Conservation (phyloP, 2,329 filamentous ascomycete species). For the Nectriaceae sp. region DNA sequence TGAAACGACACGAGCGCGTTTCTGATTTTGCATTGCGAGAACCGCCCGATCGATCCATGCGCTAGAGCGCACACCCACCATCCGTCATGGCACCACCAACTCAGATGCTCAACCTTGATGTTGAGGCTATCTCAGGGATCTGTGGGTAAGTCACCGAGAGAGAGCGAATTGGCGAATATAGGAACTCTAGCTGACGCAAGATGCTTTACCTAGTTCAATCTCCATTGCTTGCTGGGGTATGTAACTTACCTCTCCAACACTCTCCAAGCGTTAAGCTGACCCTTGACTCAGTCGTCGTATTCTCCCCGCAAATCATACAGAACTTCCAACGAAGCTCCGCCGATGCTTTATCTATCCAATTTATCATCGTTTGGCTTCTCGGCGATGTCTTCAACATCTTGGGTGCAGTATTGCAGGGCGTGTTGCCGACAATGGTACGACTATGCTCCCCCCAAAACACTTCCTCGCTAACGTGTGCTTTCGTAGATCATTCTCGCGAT, state of each 20-base stretch:
- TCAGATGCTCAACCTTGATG: constrained; percentile 69
- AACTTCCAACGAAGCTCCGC: constrained; percentile 86
- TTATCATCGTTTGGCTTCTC: constrained; percentile 88
- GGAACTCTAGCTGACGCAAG: too few species aligned
- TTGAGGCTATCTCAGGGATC: constrained; percentile 90
- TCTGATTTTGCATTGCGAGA: too few species aligned
- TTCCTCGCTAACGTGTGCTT: neutral
- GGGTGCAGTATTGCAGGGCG: constrained; percentile 86
- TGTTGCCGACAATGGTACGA: constrained; percentile 84
- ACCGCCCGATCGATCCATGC: neutral
- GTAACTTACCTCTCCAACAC: constrained; percentile 13
- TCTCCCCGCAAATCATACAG: constrained; percentile 94
- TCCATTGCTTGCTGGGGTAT: constrained; percentile 88
- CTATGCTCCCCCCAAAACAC: neutral
- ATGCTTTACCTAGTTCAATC: constrained; percentile 66
- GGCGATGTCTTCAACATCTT: constrained; percentile 98
- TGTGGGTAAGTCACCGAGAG: constrained; percentile 69
- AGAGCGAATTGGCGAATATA: too few species aligned
- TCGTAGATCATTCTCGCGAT: constrained; percentile 79
- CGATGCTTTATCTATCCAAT: constrained; percentile 86
- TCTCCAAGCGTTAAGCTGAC: constrained; percentile 16
- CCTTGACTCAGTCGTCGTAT: constrained; percentile 71
- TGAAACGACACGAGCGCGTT: too few species aligned
- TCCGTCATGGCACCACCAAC: constrained; percentile 55
- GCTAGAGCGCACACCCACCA: neutral